A percentile compares a stretch with the other conserved stretches of the same genome.
Conservation (phyloP, 306 rosid genomes). For the Biancaea sappan region DNA sequence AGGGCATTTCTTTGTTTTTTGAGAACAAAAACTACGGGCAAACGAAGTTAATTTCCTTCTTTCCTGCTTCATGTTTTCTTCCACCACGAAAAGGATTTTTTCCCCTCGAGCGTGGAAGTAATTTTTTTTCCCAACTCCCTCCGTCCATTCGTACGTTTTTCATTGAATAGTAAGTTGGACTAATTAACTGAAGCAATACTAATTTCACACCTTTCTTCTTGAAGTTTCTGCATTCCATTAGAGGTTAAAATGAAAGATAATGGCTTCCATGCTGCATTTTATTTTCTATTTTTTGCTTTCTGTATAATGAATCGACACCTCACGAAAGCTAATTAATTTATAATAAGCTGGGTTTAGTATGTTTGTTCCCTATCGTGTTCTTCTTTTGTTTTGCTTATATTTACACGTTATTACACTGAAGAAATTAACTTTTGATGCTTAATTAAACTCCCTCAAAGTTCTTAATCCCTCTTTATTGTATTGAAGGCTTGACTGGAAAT, state of each 20-base stretch:
- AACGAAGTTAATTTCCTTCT: not conserved
- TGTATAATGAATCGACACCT: not conserved
- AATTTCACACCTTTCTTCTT: not conserved
- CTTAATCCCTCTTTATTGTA: constrained; percentile 7
- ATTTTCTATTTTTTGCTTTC: not conserved
- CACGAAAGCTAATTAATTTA: not conserved
- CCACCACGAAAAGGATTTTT: not conserved
- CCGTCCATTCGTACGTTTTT: not conserved
- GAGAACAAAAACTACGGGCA: not conserved
- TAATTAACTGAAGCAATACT: not conserved
- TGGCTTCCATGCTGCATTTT: not conserved
- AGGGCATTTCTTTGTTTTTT: constrained; percentile 27
- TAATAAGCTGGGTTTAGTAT: not conserved
- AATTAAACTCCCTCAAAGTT: constrained; percentile 19
- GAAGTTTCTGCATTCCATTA: not conserved
- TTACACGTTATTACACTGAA: not conserved
- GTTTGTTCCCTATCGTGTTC: not conserved
- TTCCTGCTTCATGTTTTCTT: not conserved
- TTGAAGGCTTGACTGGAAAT: constrained; percentile 52
- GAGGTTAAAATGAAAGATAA: not conserved
- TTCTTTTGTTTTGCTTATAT: not conserved
- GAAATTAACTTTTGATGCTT: constrained; percentile 13
- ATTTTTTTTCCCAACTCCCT: too few species aligned
- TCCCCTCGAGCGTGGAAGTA: not conserved
- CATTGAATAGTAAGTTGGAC: not conserved